Evolutionary conservation across 2,329 filamentous ascomycete species (phyloP).

Genomic region (Colletotrichum lini): DNA sequence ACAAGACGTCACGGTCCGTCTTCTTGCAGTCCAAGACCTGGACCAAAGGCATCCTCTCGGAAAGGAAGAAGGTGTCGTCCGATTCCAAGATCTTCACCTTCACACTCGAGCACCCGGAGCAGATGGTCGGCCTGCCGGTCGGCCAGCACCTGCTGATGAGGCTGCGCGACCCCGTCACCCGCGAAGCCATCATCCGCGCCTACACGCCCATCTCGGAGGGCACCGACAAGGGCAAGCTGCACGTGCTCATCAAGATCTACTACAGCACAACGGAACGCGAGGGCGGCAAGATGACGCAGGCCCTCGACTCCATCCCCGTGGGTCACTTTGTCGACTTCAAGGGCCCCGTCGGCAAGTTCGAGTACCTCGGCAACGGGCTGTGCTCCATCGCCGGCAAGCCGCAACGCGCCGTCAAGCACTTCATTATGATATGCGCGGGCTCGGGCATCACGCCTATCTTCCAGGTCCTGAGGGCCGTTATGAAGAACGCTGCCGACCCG

Average conservation of each 20-base stretch:
- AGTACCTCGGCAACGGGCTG: constrained; percentile 78
- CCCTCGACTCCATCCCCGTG: constrained; percentile 79
- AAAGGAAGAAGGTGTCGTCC: constrained; percentile 78
- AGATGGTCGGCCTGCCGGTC: constrained; percentile 82
- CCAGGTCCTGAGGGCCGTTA: constrained; percentile 83
- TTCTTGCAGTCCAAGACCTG: constrained; percentile 83
- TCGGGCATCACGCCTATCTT: constrained; percentile 95
- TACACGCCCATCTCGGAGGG: constrained; percentile 87
- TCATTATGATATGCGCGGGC: constrained; percentile 90
- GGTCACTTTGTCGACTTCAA: constrained; percentile 87
- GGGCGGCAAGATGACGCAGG: constrained; percentile 87
- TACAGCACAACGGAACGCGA: constrained; percentile 67
- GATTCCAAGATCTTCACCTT: constrained; percentile 89
- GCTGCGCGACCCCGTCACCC: constrained; percentile 78
- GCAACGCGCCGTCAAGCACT: constrained; percentile 71
- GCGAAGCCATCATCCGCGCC: constrained; percentile 83
- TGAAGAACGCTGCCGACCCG: constrained; percentile 73
- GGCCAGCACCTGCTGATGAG: constrained; percentile 92
- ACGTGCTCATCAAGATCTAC: constrained; percentile 89
- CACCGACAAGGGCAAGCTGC: constrained; percentile 72
- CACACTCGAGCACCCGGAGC: constrained; percentile 78
- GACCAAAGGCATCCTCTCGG: constrained; percentile 79
- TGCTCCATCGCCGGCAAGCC: constrained; percentile 71
- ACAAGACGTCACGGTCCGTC: constrained; percentile 60
- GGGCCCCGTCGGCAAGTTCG: constrained; percentile 88